Conservation (phyloP, 108 stramenopile genomes). For the Skeletonema potamos region DNA sequence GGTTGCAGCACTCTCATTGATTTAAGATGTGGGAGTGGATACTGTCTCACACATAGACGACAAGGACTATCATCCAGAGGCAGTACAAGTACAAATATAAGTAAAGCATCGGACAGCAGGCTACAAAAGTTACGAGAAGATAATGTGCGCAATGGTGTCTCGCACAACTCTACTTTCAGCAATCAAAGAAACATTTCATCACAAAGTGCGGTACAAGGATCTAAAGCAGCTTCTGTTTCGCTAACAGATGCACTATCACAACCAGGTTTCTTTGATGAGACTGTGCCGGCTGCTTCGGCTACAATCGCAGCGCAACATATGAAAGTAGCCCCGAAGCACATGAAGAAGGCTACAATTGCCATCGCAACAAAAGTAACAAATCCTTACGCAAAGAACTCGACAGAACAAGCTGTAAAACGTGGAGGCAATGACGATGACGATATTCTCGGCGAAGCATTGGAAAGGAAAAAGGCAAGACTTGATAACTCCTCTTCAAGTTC, state of each 20-base stretch:
- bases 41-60: constrained; percentile 56
- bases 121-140: not conserved
- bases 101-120: constrained; percentile 15
- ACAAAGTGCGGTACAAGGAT: not conserved
- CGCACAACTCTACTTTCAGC: not conserved
- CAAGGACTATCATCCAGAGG: constrained; percentile 27
- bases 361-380: not conserved
- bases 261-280: constrained; percentile 15
- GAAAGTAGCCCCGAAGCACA: constrained; percentile 33
- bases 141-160: not conserved
- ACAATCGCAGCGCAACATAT: not conserved
- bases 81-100: not conserved
- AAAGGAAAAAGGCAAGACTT: constrained; percentile 12
- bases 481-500: not conserved
- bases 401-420: constrained; percentile 1
- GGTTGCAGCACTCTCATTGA: constrained; percentile 59
- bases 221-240: not conserved
- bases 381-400: not conserved
- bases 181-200: not conserved
- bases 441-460: constrained; percentile 27
- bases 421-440: not conserved
- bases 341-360: constrained; percentile 21
- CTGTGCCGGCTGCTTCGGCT: not conserved
- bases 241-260: constrained; percentile 23
- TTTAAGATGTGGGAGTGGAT: constrained; percentile 45